Conservation (phyloP, 1,284 basidiomycete genomes). For the Moesziomyces sp. region DNA sequence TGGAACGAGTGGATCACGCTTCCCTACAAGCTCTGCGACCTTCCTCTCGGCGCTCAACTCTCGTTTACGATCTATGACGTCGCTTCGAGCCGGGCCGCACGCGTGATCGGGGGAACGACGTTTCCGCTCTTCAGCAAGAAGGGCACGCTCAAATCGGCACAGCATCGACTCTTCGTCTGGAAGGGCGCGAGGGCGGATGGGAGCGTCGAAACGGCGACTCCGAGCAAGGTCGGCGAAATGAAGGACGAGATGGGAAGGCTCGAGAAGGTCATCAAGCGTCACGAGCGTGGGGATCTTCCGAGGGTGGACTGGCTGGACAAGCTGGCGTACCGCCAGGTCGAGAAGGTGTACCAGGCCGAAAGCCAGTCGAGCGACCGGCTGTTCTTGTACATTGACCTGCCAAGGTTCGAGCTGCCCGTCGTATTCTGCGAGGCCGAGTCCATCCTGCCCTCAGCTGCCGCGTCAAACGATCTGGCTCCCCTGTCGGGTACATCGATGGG, state of each 20-base stretch:
- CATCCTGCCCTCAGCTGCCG: slow-evolving; percentile 15
- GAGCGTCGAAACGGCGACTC: slow-evolving; percentile 81
- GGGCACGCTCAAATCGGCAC: slow-evolving; percentile 78
- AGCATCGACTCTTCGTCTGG: slow-evolving; percentile 89
- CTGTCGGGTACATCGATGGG: slow-evolving; percentile 16
- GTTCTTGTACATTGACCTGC: slow-evolving; percentile 93
- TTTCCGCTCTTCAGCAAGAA: slow-evolving; percentile 91
- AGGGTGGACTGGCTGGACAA: slow-evolving; percentile 96
- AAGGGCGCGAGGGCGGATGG: slow-evolving; percentile 85
- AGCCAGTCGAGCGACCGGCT: slow-evolving; percentile 48
- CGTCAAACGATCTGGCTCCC: slow-evolving; percentile 21
- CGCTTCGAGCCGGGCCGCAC: slow-evolving; percentile 72
- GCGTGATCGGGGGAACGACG: slow-evolving; percentile 85
- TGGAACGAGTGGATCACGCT: slow-evolving; percentile 96
- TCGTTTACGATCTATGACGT: slow-evolving; percentile 96
- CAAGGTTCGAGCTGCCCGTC: slow-evolving; percentile 97
- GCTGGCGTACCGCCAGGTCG: slow-evolving; percentile 90
- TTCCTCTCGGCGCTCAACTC: slow-evolving; percentile 86
- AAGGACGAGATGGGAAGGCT: slow-evolving; percentile 92
- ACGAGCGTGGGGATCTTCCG: slow-evolving; percentile 90
- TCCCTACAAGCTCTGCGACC: slow-evolving; percentile 88
- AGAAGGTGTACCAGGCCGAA: slow-evolving; percentile 71
- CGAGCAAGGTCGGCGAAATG: slow-evolving; percentile 68
- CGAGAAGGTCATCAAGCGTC: slow-evolving; percentile 96
- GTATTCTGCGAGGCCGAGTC: slow-evolving; percentile 78